Conservation (phyloP, 352 stramenopile species). For the Phytophthora constricta region DNA sequence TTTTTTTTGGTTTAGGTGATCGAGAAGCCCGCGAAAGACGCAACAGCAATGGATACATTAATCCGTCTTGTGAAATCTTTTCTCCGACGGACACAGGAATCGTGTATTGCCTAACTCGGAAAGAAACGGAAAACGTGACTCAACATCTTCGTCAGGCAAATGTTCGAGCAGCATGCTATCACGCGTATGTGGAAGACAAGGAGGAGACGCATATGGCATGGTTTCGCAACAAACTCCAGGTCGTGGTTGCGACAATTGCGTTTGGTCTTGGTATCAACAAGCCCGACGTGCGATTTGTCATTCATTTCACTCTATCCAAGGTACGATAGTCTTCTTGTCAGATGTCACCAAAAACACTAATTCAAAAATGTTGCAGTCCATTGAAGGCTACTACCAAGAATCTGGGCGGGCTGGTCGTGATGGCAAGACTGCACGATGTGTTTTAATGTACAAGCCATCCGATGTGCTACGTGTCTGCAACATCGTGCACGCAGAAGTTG, state of each 20-base stretch:
- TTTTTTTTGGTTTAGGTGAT: conserved; percentile 34
- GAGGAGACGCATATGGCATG: conserved; percentile 69
- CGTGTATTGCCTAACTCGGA: conserved; percentile 92
- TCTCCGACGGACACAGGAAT: conserved; percentile 77
- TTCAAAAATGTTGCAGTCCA: too few relatives aligned
- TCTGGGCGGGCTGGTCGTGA: conserved; percentile 95
- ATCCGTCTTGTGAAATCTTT: conserved; percentile 83
- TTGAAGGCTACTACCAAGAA: conserved; percentile 99
- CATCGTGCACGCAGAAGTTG: conserved; percentile 66
- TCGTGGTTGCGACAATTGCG: conserved; percentile 94
- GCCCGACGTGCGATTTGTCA: conserved; percentile 91
- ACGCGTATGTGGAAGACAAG: conserved; percentile 82
- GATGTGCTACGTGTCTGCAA: conserved; percentile 82
- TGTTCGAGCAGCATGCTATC: conserved; percentile 89
- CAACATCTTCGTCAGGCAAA: conserved; percentile 69
- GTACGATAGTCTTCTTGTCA: too few relatives aligned
- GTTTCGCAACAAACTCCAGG: conserved; percentile 67
- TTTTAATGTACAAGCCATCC: conserved; percentile 84
- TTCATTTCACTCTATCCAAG: conserved; percentile 90
- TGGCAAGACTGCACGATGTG: conserved; percentile 86
- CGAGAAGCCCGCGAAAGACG: conserved; percentile 56
- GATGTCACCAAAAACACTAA: too few relatives aligned
- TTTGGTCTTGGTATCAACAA: conserved; percentile 97
- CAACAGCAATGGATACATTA: conserved; percentile 62
- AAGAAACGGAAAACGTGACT: conserved; percentile 92